These are phyloP conservation scores for Cajanus cajan DNA, from an alignment of 306 rosid genomes.

Conservation along the genomic window DNA sequence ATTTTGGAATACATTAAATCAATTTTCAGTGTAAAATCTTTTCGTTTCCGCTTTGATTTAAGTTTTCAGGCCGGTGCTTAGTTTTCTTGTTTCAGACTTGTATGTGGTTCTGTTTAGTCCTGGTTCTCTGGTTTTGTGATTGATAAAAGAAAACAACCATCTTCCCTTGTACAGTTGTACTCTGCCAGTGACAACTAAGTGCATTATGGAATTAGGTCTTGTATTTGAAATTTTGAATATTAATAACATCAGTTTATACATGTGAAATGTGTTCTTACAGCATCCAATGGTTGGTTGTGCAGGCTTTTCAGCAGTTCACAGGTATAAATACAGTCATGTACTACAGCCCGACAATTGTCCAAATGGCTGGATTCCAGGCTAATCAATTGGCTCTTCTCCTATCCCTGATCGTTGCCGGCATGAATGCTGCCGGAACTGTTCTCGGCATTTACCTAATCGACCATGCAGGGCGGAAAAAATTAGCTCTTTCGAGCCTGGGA, in stretches of 20 bases:
- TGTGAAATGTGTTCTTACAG: conserved; percentile 26
- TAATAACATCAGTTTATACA: not conserved
- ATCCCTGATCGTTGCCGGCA: conserved; percentile 73
- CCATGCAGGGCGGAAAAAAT: conserved; percentile 63
- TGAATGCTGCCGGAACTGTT: conserved; percentile 81
- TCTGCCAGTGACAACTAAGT: not conserved
- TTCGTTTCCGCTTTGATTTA: conserved; percentile 5
- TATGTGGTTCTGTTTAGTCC: not conserved
- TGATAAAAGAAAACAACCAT: not conserved
- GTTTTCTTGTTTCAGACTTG: not conserved
- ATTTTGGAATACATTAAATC: not conserved
- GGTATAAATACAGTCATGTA: conserved; percentile 98
- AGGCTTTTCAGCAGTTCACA: conserved; percentile 90
- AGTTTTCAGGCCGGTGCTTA: not conserved
- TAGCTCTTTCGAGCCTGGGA: conserved; percentile 70
- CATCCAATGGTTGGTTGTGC: conserved; percentile 37
- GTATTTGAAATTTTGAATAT: not conserved
- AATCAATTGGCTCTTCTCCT: conserved; percentile 79
- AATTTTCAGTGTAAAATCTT: not conserved
- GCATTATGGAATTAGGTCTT: not conserved
- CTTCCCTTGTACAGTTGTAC: not conserved
- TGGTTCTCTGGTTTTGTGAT: not conserved
- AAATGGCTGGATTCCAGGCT: conserved; percentile 82
- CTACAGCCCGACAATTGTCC: conserved; percentile 96
- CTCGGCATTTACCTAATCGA: conserved; percentile 87